These are phyloP conservation scores for Exophiala oligosperma DNA, from an alignment of 2,329 filamentous ascomycete species.

Conservation along the genomic window DNA sequence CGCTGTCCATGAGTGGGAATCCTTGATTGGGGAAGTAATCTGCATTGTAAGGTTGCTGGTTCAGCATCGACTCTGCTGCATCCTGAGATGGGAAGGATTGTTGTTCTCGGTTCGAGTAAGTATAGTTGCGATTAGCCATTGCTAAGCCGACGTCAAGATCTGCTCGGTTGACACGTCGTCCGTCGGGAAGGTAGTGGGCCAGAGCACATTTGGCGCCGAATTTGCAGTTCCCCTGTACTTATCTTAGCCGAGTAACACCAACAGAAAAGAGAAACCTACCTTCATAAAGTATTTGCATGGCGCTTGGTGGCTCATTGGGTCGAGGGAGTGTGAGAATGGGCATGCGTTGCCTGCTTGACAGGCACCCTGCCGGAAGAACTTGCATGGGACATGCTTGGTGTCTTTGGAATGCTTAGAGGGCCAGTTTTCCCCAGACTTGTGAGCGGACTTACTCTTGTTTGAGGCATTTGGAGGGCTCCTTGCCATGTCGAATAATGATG, in stretches of 20 bases:
- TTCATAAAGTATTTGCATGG: constrained; percentile 99
- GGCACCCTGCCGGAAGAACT: constrained; percentile 95
- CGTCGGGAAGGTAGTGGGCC: constrained; percentile 91
- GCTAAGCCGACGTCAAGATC: constrained; percentile 47
- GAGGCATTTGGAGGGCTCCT: constrained; percentile 48
- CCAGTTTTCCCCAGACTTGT: background rate
- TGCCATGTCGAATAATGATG: constrained; percentile 43
- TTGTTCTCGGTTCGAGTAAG: constrained; percentile 59
- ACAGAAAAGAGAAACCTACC: constrained; percentile 53
- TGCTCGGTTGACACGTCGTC: constrained; percentile 81
- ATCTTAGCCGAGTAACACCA: constrained; percentile 28
- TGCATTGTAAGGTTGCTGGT: constrained; percentile 52
- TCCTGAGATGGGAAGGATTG: constrained; percentile 63
- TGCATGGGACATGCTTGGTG: constrained; percentile 96
- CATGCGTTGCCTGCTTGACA: constrained; percentile 96
- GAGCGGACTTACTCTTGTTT: constrained; percentile 39
- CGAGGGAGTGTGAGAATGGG: constrained; percentile 92
- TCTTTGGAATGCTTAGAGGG: constrained; percentile 54
- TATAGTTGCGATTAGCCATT: constrained; percentile 39
- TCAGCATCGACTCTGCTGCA: constrained; percentile 69
- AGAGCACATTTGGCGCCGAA: constrained; percentile 98
- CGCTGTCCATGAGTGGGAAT: constrained; percentile 42
- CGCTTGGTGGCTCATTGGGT: constrained; percentile 78
- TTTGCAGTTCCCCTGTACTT: constrained; percentile 89
- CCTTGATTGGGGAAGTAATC: constrained; percentile 41